Conservation (phyloP, 768 basidiomycete genomes). For the Cubamyces sp. region DNA sequence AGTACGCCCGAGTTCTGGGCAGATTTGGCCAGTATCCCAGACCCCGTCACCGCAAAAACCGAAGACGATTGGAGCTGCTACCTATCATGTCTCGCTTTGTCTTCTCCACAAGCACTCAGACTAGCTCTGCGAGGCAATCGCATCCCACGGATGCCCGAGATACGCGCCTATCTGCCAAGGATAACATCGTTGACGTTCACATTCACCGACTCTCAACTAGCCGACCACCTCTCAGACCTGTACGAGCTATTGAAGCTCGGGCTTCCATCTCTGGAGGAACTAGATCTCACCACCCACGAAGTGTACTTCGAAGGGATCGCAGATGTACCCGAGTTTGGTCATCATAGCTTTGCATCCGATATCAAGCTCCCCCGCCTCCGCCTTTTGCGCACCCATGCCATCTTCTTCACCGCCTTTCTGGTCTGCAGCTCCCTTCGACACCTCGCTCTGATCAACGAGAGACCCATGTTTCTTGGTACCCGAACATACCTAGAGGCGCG, state of each 20-base stretch:
- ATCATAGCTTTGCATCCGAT: neutral
- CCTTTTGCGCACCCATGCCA: neutral
- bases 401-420: neutral
- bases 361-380: neutral
- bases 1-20: slow-evolving; percentile 1
- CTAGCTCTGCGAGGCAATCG: neutral
- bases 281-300: neutral
- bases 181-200: neutral
- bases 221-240: neutral
- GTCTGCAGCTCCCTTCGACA: neutral
- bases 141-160: neutral
- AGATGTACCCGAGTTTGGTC: neutral
- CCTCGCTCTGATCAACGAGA: neutral
- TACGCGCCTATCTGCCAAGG: neutral
- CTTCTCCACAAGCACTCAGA: neutral
- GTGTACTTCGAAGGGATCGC: neutral
- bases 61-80: neutral
- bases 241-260: neutral
- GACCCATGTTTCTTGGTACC: neutral
- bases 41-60: neutral
- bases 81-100: neutral
- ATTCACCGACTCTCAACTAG: neutral
- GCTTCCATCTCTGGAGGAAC: neutral
- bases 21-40: neutral
- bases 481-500: neutral